These are phyloP conservation scores for Alternaria sp. DNA, from an alignment of 2,329 filamentous ascomycete genomes.

Conservation along the genomic window DNA sequence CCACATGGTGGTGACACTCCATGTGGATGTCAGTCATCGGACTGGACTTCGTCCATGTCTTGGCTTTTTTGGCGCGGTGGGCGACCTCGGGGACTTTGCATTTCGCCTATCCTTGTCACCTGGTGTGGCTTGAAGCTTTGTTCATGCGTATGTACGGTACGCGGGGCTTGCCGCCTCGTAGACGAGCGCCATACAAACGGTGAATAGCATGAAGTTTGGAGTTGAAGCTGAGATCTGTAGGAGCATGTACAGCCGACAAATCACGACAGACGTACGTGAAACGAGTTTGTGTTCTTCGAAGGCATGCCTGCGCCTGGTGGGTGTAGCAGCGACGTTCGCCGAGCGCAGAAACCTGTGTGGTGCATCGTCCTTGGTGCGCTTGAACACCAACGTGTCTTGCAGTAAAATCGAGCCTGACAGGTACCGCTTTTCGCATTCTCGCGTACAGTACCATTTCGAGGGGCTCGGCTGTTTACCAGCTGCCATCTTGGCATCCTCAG, in stretches of 20 bases:
- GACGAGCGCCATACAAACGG: neutral
- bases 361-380: neutral
- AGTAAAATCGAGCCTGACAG: neutral
- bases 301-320: accelerated
- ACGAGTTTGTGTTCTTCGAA: neutral
- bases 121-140: neutral
- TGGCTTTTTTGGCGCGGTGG: neutral
- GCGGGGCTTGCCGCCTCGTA: neutral
- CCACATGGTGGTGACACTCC: neutral
- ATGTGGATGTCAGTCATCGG: too few species aligned
- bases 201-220: accelerated
- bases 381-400: neutral
- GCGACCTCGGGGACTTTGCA: neutral
- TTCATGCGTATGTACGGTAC: neutral
- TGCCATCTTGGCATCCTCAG: slow-evolving; percentile 28
- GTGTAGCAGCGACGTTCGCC: neutral
- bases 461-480: slow-evolving; percentile 1
- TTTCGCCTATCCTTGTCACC: neutral
- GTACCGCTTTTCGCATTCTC: slow-evolving; percentile 3
- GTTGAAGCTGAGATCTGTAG: neutral
- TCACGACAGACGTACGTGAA: neutral
- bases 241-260: neutral
- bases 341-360: accelerated
- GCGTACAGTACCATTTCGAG: slow-evolving; percentile 6
- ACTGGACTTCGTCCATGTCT: neutral